Evolutionary conservation across 768 basidiomycete genomes (phyloP), one percentile per base, ranked within the genome.

Genomic region (Lactarius sp.): DNA sequence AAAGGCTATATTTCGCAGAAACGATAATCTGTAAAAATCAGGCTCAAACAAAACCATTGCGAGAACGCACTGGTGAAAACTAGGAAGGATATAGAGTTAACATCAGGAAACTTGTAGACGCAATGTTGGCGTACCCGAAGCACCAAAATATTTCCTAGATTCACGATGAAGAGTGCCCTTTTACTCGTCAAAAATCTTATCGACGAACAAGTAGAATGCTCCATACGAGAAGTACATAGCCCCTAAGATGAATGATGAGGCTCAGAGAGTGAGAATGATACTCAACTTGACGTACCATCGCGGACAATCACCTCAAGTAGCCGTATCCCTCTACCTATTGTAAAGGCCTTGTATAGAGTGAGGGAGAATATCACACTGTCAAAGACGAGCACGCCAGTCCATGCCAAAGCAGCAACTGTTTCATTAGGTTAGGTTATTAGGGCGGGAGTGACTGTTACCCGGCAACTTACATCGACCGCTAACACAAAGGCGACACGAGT

Each of bases 191-290:
- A 22, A 22, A 20, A 9, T 31, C n/a, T 44, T 33, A 39, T 44
- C 34, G 20, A 42, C 5, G 18, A 53, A 27, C 22, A 37, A 22
- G 14, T 6, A 13, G 22, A 51, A 52, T 16, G 31, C 2, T 16
- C 3, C 64, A 18, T 52, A 65, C 64, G 59, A 65, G 50, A 44
- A 65, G 50, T 65, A 65, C 42, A 65, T 60, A 36, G 64, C 31
- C 6, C 63, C 64, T 65, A 42, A 4, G 13, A 36, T 18, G 49
- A 13, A 41, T 16, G 22, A 16, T 64, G 2, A 56, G 22, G 4
- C n/a, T 37, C 10, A 16, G n/a, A 46, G 49, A 13, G 13, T 12
- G 49, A 13, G 13, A 7, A 22, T 14, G 4, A 8, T 20, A 20
- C 33, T 27, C 2, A 33, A 18, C 39, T 42, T 4, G 34, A 56